Percentiles rank a stretch among this genome's conserved stretches.
Evolutionary conservation across 768 basidiomycete genomes (phyloP).

Genomic region (Termitomyces sp.): DNA sequence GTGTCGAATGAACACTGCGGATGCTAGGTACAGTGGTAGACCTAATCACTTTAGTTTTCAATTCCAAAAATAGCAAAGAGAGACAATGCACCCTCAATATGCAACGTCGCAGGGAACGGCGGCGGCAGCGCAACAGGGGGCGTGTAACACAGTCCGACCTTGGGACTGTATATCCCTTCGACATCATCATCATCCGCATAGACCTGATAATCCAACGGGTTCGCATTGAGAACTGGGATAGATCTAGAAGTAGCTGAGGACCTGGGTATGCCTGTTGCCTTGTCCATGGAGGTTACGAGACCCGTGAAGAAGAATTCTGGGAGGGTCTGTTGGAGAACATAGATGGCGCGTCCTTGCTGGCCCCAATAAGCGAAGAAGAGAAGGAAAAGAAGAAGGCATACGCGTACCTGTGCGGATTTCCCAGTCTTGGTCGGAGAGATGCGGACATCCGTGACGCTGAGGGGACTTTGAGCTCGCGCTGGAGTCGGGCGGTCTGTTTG

Average conservation of each 20-base stretch:
- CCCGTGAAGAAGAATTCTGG: constrained; percentile 71
- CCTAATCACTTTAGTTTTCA: constrained; percentile 35
- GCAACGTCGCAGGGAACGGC: constrained; percentile 67
- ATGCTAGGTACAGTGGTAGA: constrained; percentile 68
- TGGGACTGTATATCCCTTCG: constrained; percentile 59
- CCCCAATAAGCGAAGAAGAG: background rate
- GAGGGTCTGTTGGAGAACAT: constrained; percentile 64
- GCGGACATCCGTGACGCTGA: constrained; percentile 12
- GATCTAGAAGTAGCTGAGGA: constrained; percentile 16
- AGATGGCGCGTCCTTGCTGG: constrained; percentile 62
- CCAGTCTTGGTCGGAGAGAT: constrained; percentile 73
- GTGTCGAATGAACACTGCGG: constrained; percentile 65
- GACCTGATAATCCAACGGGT: constrained; percentile 24
- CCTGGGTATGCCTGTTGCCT: constrained; percentile 36
- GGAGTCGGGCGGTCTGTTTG: constrained; percentile 32
- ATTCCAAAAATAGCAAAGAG: background rate
- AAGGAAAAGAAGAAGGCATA: too few relatives aligned
- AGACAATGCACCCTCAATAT: constrained; percentile 58
- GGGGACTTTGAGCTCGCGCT: constrained; percentile 18
- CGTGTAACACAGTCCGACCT: constrained; percentile 61
- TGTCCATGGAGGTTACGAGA: constrained; percentile 55
- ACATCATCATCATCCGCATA: constrained; percentile 31
- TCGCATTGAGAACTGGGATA: constrained; percentile 26
- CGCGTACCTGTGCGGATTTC: constrained; percentile 66
- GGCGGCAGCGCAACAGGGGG: constrained; percentile 64